These are phyloP conservation scores for Corynascus novoguineensis DNA, from an alignment of 495 filamentous ascomycete species.

Conservation along the genomic window DNA sequence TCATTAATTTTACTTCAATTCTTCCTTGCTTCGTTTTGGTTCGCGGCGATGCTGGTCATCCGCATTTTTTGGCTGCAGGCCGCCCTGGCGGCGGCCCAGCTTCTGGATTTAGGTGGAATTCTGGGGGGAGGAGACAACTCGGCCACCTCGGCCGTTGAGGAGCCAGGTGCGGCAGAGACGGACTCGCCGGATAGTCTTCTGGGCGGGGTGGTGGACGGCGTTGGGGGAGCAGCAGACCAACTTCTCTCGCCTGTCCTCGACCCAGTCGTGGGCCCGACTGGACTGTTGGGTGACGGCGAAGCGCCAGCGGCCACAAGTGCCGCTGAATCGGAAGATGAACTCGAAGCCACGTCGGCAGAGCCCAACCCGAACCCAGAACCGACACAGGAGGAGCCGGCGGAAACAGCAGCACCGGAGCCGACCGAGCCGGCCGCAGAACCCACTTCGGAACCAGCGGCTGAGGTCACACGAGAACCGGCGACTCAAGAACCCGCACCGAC, in stretches of 20 bases:
- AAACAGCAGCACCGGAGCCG: constrained; percentile 8
- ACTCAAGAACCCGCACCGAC: constrained; percentile 1
- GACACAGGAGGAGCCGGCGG: constrained; percentile 6
- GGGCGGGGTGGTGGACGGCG: neutral
- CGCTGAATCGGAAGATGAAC: neutral
- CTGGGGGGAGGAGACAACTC: constrained; percentile 7
- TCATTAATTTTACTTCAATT: constrained; percentile 6
- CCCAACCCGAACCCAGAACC: constrained; percentile 6
- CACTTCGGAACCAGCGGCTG: neutral
- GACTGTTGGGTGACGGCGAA: neutral
- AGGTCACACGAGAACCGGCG: neutral
- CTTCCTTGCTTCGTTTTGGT: constrained; percentile 12
- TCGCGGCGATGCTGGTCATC: constrained; percentile 29
- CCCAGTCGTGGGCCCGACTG: constrained; percentile 1
- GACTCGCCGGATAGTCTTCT: neutral
- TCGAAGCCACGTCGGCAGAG: neutral
- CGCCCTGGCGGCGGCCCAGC: constrained; percentile 24
- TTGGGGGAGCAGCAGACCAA: neutral
- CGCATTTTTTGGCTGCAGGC: constrained; percentile 27
- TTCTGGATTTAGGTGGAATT: constrained; percentile 10
- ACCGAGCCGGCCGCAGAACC: neutral
- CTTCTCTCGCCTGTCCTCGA: constrained; percentile 2
- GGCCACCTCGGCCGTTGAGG: constrained; percentile 1
- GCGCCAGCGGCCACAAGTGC: neutral
- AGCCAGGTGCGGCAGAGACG: neutral